Base-by-base conservation (phyloP, 805 yeast genomes). In the Hanseniaspora thailandica region DNA sequence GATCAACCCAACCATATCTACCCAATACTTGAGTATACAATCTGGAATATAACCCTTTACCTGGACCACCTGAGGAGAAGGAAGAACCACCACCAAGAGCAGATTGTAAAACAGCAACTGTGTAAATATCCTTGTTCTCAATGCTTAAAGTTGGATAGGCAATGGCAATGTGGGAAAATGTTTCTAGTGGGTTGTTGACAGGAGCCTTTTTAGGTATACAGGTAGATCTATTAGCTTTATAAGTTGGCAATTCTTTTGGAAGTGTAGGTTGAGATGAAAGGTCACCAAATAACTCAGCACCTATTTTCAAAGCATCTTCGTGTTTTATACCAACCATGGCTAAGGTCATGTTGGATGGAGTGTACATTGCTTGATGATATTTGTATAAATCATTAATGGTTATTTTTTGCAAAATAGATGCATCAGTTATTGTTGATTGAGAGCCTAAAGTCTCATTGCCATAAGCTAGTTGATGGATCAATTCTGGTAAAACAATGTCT, bases 21-120 rank as follows among this genome's bases (percentile, higher is more conserved):
- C 90, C 90, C 64, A 93, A 73, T 2, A 93, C 95, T 60, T 88
- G 80, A 0, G 96, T 86, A 71, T 88, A 93, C 23, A 94, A 77
- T 55, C 97, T 76, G 4, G 96, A 86, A 66, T 88, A 93, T 97
- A 93, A 89, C 4, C 98, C 98, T 68, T 93, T 93, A 52, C 98
- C 98, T 17, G 98, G 98, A 0, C 98, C 98, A 59, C 98, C 98
- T 9, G 98, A 97, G 19, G 94, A 82, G 64, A 93, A 93, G 1
- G 97, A 88, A 5, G 96, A 95, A 55, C 97, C 98, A 35, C 97
- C 97, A 41, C 98, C 98, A 13, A 93, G 71, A 22, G 90, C 72
- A 56, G 89, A 86, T 65, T 93, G 97, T 55, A 93, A 72, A 1
- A 88, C 81, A 1, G 97, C 96, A 38, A 88, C 71, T 1, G 95